Conservation (phyloP, 192 early-diverging fungal genomes). For the Umbelopsis ramanniana region DNA sequence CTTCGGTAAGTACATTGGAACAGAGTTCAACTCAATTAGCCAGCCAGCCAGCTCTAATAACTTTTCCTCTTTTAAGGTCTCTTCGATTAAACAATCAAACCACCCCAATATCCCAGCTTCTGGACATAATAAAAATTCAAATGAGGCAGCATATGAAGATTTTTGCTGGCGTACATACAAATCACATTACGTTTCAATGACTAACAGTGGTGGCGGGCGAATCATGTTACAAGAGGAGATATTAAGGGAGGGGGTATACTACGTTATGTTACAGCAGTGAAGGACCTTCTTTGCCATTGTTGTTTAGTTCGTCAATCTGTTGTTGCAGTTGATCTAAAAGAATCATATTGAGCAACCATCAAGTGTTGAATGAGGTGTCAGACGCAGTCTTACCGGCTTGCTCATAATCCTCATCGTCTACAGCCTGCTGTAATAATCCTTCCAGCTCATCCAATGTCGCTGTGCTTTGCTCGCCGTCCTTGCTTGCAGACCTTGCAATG, state of each 20-base stretch:
- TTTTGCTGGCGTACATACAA: conserved; percentile 19
- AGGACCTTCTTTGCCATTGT: background rate
- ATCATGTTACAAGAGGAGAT: background rate
- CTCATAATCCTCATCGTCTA: conserved; percentile 8
- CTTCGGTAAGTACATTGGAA: conserved; percentile 63
- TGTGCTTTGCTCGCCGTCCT: conserved; percentile 9
- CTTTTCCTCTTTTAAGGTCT: conserved; percentile 40
- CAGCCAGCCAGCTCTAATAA: conserved; percentile 10
- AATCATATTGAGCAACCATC: no score
- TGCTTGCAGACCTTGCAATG: background rate
- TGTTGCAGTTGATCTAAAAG: conserved; percentile 3
- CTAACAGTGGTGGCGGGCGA: background rate
- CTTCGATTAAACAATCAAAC: conserved; percentile 54
- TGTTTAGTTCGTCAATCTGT: conserved; percentile 13
- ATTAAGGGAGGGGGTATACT: background rate
- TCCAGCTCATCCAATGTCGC: conserved; percentile 15
- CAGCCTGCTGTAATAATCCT: background rate
- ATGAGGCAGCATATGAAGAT: conserved; percentile 4
- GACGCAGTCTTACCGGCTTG: conserved; percentile 8
- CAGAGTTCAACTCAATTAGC: background rate
- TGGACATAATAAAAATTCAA: conserved; percentile 19
- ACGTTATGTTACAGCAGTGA: background rate
- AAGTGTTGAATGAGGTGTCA: background rate
- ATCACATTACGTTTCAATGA: no score
- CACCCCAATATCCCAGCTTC: conserved; percentile 2